Evolutionary conservation across 73 alveolate species (phyloP).

Genomic region (Uronychia binucleata): DNA sequence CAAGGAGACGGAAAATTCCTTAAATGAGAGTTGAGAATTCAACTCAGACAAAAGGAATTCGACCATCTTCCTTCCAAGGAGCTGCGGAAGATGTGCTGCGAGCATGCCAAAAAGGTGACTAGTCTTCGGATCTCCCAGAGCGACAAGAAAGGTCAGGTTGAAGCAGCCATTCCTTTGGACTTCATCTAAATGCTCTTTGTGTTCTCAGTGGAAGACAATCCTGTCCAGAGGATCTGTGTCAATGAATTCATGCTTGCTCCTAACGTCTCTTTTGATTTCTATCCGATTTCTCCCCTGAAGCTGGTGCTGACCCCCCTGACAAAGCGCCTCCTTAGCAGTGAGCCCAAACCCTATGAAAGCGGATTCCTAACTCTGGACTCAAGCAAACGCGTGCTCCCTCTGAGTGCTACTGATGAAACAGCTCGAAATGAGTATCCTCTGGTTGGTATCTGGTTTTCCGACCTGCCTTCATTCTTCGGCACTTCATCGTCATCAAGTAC

Average conservation of each 20-base stretch:
- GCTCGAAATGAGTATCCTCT: background rate
- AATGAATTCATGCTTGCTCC: conserved; percentile 1
- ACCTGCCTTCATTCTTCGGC: conserved; percentile 1
- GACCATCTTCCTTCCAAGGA: background rate
- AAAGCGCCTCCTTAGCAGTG: background rate
- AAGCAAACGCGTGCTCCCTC: background rate
- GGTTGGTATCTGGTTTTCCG: conserved; percentile 9
- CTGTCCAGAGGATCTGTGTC: background rate
- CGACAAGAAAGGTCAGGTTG: background rate
- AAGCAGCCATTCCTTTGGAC: background rate
- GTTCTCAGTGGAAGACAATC: conserved; percentile 2
- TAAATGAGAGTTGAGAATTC: background rate
- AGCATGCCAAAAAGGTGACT: background rate
- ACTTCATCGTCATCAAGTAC: background rate
- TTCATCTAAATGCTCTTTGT: background rate
- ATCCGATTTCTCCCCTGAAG: conserved; percentile 9
- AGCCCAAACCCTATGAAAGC: background rate
- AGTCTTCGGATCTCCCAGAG: background rate
- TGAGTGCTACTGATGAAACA: background rate
- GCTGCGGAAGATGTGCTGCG: background rate
- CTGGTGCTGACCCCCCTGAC: background rate
- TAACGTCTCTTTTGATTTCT: conserved; percentile 12
- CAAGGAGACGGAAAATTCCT: background rate
- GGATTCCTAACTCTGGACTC: background rate
- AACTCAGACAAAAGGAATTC: background rate